Conservation (phyloP, 2,329 filamentous ascomycete genomes). For the Lasiodiplodia sp. region DNA sequence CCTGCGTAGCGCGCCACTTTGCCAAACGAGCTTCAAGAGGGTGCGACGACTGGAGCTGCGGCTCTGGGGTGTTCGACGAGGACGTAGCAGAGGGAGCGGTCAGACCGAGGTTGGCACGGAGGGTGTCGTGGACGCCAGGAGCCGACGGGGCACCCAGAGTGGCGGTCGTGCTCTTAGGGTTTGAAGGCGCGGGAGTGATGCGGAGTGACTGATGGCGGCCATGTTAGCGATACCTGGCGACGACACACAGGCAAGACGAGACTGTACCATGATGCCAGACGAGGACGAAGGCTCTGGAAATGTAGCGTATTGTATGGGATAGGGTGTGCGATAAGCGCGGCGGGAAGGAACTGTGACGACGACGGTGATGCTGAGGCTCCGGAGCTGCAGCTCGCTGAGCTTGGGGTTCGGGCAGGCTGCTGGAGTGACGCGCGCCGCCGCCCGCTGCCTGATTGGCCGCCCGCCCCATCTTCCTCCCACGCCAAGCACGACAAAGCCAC, state of each 20-base stretch:
- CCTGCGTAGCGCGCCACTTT: slow-evolving; percentile 89
- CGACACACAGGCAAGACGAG: background rate
- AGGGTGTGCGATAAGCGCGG: background rate
- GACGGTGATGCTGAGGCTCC: slow-evolving; percentile 27
- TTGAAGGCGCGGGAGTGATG: slow-evolving; percentile 76
- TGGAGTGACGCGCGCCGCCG: slow-evolving; percentile 26
- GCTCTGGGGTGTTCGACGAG: slow-evolving; percentile 34
- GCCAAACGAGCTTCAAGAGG: slow-evolving; percentile 90
- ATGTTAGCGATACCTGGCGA: slow-evolving; percentile 7
- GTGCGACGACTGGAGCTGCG: slow-evolving; percentile 71
- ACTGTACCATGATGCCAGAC: slow-evolving; percentile 14
- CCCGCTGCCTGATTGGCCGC: slow-evolving; percentile 22
- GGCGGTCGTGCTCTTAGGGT: slow-evolving; percentile 65
- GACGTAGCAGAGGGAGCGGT: slow-evolving; percentile 46
- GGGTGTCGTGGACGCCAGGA: slow-evolving; percentile 90
- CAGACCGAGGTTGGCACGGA: slow-evolving; percentile 80
- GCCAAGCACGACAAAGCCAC: background rate
- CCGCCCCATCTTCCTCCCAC: background rate
- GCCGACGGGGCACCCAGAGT: slow-evolving; percentile 78
- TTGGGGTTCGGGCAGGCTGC: slow-evolving; percentile 25
- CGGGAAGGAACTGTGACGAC: background rate
- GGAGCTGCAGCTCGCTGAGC: slow-evolving; percentile 29
- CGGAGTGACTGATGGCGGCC: slow-evolving; percentile 66
- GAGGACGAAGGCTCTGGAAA: background rate
- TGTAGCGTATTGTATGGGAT: background rate